Evolutionary conservation across 2,329 filamentous ascomycete genomes (phyloP), one percentile per base, ranked within the genome.

Genomic region (Hypoxylon sp.): DNA sequence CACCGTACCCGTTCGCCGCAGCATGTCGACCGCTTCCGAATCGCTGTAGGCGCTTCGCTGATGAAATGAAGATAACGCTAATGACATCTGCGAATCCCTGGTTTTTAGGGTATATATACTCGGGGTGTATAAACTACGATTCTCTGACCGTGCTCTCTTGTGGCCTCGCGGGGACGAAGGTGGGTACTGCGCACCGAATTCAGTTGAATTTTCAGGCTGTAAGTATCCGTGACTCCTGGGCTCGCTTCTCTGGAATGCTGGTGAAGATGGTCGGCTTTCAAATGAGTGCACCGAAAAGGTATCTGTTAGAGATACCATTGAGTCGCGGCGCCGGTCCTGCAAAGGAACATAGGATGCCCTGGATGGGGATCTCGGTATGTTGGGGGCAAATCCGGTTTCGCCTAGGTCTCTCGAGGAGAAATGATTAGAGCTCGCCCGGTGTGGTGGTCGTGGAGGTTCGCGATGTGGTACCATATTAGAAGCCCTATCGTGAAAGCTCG

Each of bases 81-180:
- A 70, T 0, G 84, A 86, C 2, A 79, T 76, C 57, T 84, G 79
- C 0, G 83, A 86, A 48, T 78, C 81, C 59, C 81, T 83, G 0
- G 83, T 83, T 17, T 78, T 78, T 2, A 88, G 71, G 3, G 84
- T 88, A 67, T 88, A 88, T 13, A 88, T 81, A 61, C 85, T 88
- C 2, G 79, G 78, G 0, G 77, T 75, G 55, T 79, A 65, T 17
- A 65, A 72, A 11, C 60, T 65, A 7, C 60, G 60, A 21, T 71
- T 67, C 7, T 73, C 72, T 0, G 75, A 75, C 27, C 63, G 65
- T 4, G 64, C 63, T 2, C 71, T 75, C 21, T 71, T 66, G 50
- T 72, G 69, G 54, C 64, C 58, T 48, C 50, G 64, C 7, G 57
- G 47, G 3, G 69, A 62, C 9, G 69, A 69, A 15, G 59, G 59